Percentiles rank a stretch among this genome's conserved stretches.
Evolutionary conservation across 2,329 filamentous ascomycete species (phyloP).

Genomic region (Diaporthe citrichinensis): DNA sequence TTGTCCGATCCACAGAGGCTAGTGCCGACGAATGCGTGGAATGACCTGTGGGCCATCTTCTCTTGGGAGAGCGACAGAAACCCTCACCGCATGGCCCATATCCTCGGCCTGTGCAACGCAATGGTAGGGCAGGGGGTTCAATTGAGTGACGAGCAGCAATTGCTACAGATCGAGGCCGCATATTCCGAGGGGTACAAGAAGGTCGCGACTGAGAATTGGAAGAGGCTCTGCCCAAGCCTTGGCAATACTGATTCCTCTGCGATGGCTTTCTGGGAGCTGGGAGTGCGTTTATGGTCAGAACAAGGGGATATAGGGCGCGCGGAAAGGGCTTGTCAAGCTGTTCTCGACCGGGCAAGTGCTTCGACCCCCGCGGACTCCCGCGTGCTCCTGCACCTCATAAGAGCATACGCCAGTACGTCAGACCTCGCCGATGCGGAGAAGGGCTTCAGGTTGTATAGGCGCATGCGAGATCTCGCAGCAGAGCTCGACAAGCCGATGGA

Average conservation of each 20-base stretch:
- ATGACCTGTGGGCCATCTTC: slow-evolving; percentile 75
- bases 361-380: slow-evolving; percentile 64
- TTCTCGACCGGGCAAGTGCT: slow-evolving; percentile 57
- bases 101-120: slow-evolving; percentile 75
- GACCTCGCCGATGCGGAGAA: slow-evolving; percentile 58
- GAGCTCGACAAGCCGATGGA: slow-evolving; percentile 61
- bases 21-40: slow-evolving; percentile 74
- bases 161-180: slow-evolving; percentile 78
- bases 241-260: slow-evolving; percentile 45
- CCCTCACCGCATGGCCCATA: slow-evolving; percentile 70
- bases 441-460: slow-evolving; percentile 78
- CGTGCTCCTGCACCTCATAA: slow-evolving; percentile 78
- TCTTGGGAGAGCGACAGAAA: slow-evolving; percentile 66
- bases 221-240: slow-evolving; percentile 67
- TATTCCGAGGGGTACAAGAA: slow-evolving; percentile 73
- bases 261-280: slow-evolving; percentile 71
- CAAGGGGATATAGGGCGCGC: slow-evolving; percentile 72
- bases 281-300: slow-evolving; percentile 74
- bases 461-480: slow-evolving; percentile 66
- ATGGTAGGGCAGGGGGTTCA: slow-evolving; percentile 71
- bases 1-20: slow-evolving; percentile 63
- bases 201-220: slow-evolving; percentile 75
- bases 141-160: slow-evolving; percentile 70
- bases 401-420: slow-evolving; percentile 70
- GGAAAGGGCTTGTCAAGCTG: slow-evolving; percentile 66